phyloP scores from a whole-genome alignment of 2,329 filamentous ascomycete species.

The Sporothrix sp. region DNA sequence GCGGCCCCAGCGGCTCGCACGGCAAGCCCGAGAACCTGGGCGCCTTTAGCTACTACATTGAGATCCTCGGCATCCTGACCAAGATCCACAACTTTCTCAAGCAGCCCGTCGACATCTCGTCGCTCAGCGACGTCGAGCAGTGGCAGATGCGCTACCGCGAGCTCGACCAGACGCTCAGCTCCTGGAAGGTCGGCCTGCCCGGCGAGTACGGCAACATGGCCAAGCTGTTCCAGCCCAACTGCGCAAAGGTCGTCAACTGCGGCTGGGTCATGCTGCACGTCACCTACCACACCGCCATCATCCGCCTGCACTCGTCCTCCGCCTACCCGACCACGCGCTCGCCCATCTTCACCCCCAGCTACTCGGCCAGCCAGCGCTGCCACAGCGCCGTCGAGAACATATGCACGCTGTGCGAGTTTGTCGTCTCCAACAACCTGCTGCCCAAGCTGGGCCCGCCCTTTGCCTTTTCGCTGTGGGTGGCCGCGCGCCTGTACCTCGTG shows the following conservation, averaged over 20 bases:
- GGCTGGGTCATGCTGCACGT: slow-evolving; percentile 88
- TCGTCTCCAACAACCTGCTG: slow-evolving; percentile 63
- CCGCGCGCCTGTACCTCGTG: slow-evolving; percentile 74
- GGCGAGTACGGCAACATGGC: slow-evolving; percentile 77
- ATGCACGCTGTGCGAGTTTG: slow-evolving; percentile 66
- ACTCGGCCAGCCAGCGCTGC: slow-evolving; percentile 74
- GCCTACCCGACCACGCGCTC: slow-evolving; percentile 86
- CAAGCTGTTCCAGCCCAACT: slow-evolving; percentile 61
- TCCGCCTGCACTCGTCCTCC: slow-evolving; percentile 82
- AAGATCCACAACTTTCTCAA: slow-evolving; percentile 84
- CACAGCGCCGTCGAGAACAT: slow-evolving; percentile 77
- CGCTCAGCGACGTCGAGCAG: slow-evolving; percentile 71
- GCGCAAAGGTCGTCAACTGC: slow-evolving; percentile 62
- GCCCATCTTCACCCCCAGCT: slow-evolving; percentile 81
- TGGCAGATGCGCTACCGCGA: slow-evolving; percentile 85
- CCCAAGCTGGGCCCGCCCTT: slow-evolving; percentile 80
- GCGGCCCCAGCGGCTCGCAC: neutral
- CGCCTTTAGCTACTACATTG: slow-evolving; percentile 82
- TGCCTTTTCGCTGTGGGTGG: slow-evolving; percentile 88
- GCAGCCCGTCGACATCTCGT: slow-evolving; percentile 79
- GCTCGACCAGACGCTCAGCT: slow-evolving; percentile 67
- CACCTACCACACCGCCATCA: slow-evolving; percentile 81
- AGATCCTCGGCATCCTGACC: slow-evolving; percentile 77
- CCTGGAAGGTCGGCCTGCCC: slow-evolving; percentile 78
- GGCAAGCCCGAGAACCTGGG: slow-evolving; percentile 66